Evolutionary conservation across 148 eudicot species (phyloP).

Genomic region (Selenicereus undatus): DNA sequence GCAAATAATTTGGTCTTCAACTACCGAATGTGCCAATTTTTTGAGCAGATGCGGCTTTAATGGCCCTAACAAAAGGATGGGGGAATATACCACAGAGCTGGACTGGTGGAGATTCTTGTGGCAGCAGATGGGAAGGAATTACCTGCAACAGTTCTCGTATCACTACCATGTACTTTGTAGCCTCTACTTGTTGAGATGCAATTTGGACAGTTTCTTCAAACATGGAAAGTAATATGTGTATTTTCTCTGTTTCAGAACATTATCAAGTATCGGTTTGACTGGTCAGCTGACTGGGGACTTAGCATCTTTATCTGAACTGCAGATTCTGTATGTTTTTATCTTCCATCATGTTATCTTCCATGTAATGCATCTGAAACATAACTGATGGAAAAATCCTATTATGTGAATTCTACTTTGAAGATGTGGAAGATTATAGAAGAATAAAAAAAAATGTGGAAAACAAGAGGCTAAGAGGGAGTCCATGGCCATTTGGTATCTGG

Average conservation of each 20-base stretch:
- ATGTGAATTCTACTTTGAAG: neutral
- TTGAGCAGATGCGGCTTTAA: conserved; percentile 56
- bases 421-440: neutral
- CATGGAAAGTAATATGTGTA: neutral
- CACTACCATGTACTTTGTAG: conserved; percentile 47
- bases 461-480: neutral
- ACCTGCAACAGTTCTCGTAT: conserved; percentile 53
- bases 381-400: neutral
- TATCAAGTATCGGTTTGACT: conserved; percentile 49
- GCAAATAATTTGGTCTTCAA: neutral
- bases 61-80: conserved; percentile 50
- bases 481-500: too few relatives aligned
- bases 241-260: conserved; percentile 45
- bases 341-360: conserved; percentile 7
- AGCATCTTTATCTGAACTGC: conserved; percentile 47
- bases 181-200: conserved; percentile 1
- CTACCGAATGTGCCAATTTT: conserved; percentile 13
- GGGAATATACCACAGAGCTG: conserved; percentile 62
- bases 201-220: neutral
- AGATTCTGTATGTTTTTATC: conserved; percentile 52
- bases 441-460: neutral
- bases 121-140: conserved; percentile 68
- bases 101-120: conserved; percentile 73
- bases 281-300: conserved; percentile 59
- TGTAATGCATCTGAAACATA: conserved; percentile 2